Percentiles rank a stretch among this genome's conserved stretches.
Evolutionary conservation across 1,139 yeast genomes (phyloP).

Genomic region (Nakaseomyces uthaithaninus): DNA sequence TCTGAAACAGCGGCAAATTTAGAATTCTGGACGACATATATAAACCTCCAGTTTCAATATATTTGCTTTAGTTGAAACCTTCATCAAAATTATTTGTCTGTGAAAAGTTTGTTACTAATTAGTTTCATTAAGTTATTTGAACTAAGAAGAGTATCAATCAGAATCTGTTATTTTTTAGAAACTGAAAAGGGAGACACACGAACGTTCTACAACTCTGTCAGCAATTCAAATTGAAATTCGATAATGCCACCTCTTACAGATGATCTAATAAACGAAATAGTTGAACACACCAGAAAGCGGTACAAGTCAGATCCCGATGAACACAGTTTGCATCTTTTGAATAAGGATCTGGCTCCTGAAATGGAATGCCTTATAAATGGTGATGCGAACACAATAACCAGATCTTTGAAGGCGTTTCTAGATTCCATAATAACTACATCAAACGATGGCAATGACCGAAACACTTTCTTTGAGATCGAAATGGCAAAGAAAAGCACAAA

Average conservation of each 20-base stretch:
- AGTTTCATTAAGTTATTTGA: too few species aligned
- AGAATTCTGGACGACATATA: too few species aligned
- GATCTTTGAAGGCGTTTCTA: not conserved
- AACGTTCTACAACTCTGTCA: too few species aligned
- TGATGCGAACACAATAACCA: not conserved
- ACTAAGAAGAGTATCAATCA: too few species aligned
- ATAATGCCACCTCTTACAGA: not conserved
- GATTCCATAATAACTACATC: not conserved
- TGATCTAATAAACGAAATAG: not conserved
- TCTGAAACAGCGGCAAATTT: too few species aligned
- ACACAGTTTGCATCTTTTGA: not conserved
- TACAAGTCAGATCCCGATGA: not conserved
- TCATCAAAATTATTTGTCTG: too few species aligned
- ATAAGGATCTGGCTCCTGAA: conserved; percentile 3
- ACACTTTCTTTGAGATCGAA: not conserved
- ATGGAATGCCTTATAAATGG: conserved; percentile 1
- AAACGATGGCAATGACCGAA: not conserved
- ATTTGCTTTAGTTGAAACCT: too few species aligned
- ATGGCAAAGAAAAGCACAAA: conserved; percentile 4
- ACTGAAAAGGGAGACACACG: too few species aligned
- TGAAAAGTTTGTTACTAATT: too few species aligned
- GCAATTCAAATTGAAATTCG: too few species aligned
- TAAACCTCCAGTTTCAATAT: too few species aligned
- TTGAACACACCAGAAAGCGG: not conserved
- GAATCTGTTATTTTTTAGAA: too few species aligned